These are phyloP conservation scores for Ceratobasidium sp. DNA, from an alignment of 1,284 basidiomycete species.

Conservation along the genomic window DNA sequence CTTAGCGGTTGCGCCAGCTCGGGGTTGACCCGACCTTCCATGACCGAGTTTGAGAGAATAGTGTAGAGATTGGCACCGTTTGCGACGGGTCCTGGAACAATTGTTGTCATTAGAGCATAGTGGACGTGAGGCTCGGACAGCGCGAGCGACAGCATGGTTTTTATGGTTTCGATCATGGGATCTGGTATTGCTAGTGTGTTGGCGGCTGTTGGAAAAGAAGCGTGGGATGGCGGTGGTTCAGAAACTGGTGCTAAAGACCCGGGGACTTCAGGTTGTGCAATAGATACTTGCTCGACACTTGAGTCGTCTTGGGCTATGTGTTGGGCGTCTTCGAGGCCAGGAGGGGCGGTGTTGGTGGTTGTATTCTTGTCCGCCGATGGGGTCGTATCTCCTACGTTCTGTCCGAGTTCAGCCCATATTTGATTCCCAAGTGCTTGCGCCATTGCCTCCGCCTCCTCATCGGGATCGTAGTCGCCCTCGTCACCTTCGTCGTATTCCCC, in stretches of 20 bases:
- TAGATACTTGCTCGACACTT: constrained; percentile 61
- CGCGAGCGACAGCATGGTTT: constrained; percentile 39
- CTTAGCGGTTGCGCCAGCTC: constrained; percentile 30
- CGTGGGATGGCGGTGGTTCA: constrained; percentile 44
- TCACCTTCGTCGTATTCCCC: constrained; percentile 57
- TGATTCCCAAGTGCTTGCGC: constrained; percentile 69
- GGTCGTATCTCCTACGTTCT: constrained; percentile 61
- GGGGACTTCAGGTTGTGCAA: constrained; percentile 53
- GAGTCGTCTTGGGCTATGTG: constrained; percentile 44
- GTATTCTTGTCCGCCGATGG: constrained; percentile 45
- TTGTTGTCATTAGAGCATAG: constrained; percentile 25
- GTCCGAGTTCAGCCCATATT: constrained; percentile 69
- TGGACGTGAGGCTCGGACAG: constrained; percentile 33
- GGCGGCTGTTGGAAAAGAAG: not conserved
- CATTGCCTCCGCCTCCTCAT: constrained; percentile 72
- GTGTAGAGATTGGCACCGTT: constrained; percentile 37
- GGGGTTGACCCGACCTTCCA: constrained; percentile 35
- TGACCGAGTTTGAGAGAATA: constrained; percentile 29
- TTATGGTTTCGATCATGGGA: constrained; percentile 40
- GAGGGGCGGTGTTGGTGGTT: not conserved
- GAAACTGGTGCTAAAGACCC: too few species aligned
- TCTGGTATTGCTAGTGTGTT: constrained; percentile 4
- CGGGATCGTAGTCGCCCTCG: constrained; percentile 66
- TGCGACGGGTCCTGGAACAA: constrained; percentile 41
- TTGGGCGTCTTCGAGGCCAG: not conserved